A percentile compares a stretch with the other conserved stretches of the same genome.
Evolutionary conservation across 2,329 filamentous ascomycete genomes (phyloP).

Genomic region (Biscogniauxia marginata): DNA sequence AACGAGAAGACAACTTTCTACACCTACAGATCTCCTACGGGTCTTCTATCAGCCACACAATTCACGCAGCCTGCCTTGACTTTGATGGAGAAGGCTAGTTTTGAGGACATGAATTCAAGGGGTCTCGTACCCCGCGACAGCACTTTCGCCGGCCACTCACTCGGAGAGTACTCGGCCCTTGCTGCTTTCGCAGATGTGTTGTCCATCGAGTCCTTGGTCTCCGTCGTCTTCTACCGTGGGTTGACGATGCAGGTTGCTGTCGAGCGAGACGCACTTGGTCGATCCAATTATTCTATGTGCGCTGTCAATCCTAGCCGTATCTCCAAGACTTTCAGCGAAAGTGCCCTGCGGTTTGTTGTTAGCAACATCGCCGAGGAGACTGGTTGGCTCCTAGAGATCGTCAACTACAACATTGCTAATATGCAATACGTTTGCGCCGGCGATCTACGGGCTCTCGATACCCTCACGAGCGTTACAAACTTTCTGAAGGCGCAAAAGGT

Average conservation of each 20-base stretch:
- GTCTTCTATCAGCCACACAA: constrained; percentile 92
- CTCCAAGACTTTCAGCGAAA: constrained; percentile 98
- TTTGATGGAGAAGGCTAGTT: constrained; percentile 99
- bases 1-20: constrained; percentile 90
- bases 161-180: constrained; percentile 96
- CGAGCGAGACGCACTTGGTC: constrained; percentile 87
- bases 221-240: constrained; percentile 98
- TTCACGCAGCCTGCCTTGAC: constrained; percentile 98
- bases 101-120: constrained; percentile 98
- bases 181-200: constrained; percentile 96
- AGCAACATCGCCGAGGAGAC: constrained; percentile 93
- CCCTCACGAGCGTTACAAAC: constrained; percentile 79
- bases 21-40: constrained; percentile 93
- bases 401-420: constrained; percentile 88
- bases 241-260: constrained; percentile 99
- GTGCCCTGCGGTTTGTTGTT: constrained; percentile 93
- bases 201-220: constrained; percentile 98
- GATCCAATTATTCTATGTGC: constrained; percentile 99
- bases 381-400: constrained; percentile 94
- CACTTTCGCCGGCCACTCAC: constrained; percentile 95
- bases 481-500: constrained; percentile 96
- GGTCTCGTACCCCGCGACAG: constrained; percentile 94
- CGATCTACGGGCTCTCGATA: constrained; percentile 69
- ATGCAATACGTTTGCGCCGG: constrained; percentile 74
- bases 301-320: constrained; percentile 98